Base-by-base conservation (phyloP, 2,329 filamentous ascomycete species). In the Curvularia sp. region DNA sequence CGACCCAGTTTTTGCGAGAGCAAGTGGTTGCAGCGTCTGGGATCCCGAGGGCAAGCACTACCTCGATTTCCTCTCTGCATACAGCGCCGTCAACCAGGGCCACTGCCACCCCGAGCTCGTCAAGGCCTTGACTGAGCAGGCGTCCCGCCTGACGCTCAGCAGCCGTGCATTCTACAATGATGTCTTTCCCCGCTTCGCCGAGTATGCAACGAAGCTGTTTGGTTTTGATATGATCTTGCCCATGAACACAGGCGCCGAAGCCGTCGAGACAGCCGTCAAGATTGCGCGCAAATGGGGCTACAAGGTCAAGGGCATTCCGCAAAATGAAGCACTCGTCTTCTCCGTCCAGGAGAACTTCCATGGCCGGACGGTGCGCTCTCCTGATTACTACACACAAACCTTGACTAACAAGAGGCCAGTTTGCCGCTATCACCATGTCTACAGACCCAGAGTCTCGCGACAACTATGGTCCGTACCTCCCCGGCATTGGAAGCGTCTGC, bases 161-260 rank as follows among this genome's bases (percentile, higher is more conserved):
- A 97, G 93, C 61, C 88, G 94, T 61, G 95, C 95, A 50, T 99
- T 98, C 82, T 89, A 98, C 85, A 99, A 98, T 77, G 94, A 98
- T 82, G 95, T 98, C 63, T 98, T 98, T 81, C 94, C 94, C 57
- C 88, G 90, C 65, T 98, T 96, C 84, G 94, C 94, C 6, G 89
- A 97, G 80, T 97, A 95, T 80, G 89, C 97, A 64, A 93, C 91
- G 68, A 80, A 87, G 66, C 89, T 91, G 75, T 97, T 97, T 77
- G 93, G 92, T 61, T 98, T 96, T 77, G 94, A 98, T 79, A 97
- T 97, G 94, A 92, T 97, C 32, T 80, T 98, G 77, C 94, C 94
- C 65, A 97, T 98, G 93, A 97, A 97, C 83, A 98, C 94, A 1
- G 94, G 94, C 58, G 94, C 94, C 21, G 94, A 98, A 80, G 94